phyloP scores from a whole-genome alignment of 73 alveolate species.

The Diophrys sp. region DNA sequence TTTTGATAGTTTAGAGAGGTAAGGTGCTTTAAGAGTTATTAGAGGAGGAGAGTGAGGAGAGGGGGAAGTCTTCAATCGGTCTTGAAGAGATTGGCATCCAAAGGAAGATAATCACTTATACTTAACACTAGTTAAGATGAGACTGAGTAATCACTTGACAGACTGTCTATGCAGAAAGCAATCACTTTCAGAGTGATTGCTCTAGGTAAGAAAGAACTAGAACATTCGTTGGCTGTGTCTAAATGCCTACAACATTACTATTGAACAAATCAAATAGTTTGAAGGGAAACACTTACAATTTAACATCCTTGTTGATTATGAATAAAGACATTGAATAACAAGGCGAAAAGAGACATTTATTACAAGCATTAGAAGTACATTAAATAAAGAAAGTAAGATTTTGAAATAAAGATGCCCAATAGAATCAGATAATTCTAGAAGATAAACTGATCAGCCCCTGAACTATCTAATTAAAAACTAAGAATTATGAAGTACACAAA shows the following conservation, averaged over 20 bases:
- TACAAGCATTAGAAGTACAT: constrained; percentile 38
- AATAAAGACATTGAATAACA: constrained; percentile 25
- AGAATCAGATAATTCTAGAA: constrained; percentile 13
- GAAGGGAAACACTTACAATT: constrained; percentile 40
- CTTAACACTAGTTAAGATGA: too few species aligned
- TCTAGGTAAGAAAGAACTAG: constrained; percentile 59
- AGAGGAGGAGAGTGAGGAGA: too few species aligned
- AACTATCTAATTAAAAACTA: constrained; percentile 7
- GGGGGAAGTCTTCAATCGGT: too few species aligned
- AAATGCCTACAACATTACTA: constrained; percentile 20
- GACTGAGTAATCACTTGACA: background rate
- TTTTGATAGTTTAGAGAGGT: too few species aligned
- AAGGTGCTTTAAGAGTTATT: too few species aligned
- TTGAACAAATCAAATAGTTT: constrained; percentile 39
- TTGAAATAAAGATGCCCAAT: constrained; percentile 21
- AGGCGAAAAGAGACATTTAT: constrained; percentile 17
- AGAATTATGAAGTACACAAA: background rate
- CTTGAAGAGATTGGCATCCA: too few species aligned
- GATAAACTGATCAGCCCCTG: constrained; percentile 16
- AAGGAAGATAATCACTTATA: too few species aligned
- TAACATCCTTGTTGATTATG: constrained; percentile 46
- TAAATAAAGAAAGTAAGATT: constrained; percentile 38
- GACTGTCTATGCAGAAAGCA: constrained; percentile 12
- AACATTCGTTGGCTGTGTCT: constrained; percentile 46
- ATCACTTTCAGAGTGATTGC: constrained; percentile 27